Percentiles rank a stretch among this genome's conserved stretches.
Evolutionary conservation across 345 rosid genomes (phyloP).

Genomic region (Tarenaya hassleriana): DNA sequence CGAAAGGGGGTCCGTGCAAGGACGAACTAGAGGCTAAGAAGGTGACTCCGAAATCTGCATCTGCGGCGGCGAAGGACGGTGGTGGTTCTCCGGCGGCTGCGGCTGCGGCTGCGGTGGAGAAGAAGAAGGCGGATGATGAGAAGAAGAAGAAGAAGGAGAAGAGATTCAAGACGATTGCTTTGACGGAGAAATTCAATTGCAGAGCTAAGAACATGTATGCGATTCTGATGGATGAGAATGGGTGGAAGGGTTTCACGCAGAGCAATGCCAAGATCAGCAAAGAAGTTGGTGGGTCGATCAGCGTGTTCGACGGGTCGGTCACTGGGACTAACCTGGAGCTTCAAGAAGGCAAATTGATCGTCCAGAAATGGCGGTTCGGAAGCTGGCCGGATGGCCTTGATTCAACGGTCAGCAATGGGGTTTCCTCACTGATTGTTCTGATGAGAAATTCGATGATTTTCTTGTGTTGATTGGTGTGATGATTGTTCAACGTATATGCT

Average conservation of each 20-base stretch:
- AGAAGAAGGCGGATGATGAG: constrained; percentile 37
- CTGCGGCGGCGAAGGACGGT: constrained; percentile 20
- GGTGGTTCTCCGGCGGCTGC: constrained; percentile 13
- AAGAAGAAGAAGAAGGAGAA: constrained; percentile 36
- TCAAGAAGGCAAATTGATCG: constrained; percentile 82
- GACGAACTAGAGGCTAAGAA: constrained; percentile 74
- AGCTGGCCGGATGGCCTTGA: constrained; percentile 94
- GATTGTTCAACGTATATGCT: constrained; percentile 12
- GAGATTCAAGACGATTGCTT: constrained; percentile 60
- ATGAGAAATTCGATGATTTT: neutral
- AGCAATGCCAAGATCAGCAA: constrained; percentile 83
- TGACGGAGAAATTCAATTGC: constrained; percentile 88
- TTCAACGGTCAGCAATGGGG: constrained; percentile 58
- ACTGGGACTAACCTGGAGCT: constrained; percentile 70
- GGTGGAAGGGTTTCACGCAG: constrained; percentile 95
- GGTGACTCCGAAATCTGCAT: constrained; percentile 39
- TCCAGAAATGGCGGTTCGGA: constrained; percentile 91
- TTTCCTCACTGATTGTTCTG: too few species aligned
- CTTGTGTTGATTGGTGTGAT: constrained; percentile 6
- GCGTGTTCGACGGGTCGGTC: constrained; percentile 89
- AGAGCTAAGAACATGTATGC: constrained; percentile 74
- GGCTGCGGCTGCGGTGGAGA: too few species aligned
- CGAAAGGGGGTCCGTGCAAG: constrained; percentile 75
- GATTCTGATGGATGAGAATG: constrained; percentile 93
- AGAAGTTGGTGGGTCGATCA: constrained; percentile 76